Evolutionary conservation across 306 rosid species (phyloP).

Genomic region (Fagus sylvatica): DNA sequence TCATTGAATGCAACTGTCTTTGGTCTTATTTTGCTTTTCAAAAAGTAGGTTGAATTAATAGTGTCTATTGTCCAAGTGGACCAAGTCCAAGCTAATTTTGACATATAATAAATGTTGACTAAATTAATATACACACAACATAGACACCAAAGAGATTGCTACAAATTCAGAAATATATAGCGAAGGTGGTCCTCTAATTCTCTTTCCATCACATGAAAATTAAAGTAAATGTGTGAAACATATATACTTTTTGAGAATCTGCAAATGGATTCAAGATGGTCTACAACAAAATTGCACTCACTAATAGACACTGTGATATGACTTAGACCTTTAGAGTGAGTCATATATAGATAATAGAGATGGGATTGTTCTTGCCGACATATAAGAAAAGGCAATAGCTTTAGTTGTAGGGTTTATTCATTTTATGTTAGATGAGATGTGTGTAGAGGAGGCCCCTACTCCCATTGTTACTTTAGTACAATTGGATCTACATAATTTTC

Average conservation of each 20-base stretch:
- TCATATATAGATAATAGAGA: too few species aligned
- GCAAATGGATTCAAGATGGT: background rate
- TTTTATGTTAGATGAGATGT: too few species aligned
- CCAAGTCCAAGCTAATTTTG: background rate
- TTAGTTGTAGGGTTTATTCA: too few species aligned
- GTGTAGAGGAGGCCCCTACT: too few species aligned
- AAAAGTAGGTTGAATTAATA: background rate
- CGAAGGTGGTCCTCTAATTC: background rate
- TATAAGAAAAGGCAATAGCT: too few species aligned
- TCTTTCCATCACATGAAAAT: background rate
- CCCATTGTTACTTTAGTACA: too few species aligned
- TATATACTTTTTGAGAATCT: background rate
- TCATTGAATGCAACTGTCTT: background rate
- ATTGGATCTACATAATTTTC: too few species aligned
- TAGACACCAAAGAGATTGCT: background rate
- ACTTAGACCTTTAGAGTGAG: too few species aligned
- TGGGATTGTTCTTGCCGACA: too few species aligned
- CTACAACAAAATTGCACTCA: background rate
- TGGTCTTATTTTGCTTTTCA: background rate
- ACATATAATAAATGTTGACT: background rate
- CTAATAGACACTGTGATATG: too few species aligned
- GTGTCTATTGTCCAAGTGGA: slow-evolving; percentile 3
- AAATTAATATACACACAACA: background rate
- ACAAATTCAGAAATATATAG: background rate
- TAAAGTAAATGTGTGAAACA: background rate